phyloP scores from a whole-genome alignment of 1,284 basidiomycete genomes.

The Boletus semigastroideus region DNA sequence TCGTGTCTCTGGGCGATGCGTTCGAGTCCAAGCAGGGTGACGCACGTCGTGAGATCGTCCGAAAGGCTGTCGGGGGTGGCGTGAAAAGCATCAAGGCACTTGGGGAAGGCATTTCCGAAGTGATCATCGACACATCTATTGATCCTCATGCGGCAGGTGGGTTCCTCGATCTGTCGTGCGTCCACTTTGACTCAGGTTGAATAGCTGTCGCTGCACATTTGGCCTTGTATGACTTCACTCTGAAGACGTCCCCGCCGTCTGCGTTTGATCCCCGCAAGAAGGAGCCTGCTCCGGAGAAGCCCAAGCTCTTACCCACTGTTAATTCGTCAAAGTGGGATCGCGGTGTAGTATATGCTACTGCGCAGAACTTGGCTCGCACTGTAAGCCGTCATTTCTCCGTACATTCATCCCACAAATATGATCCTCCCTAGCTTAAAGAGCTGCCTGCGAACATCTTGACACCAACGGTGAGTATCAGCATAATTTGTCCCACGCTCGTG shows the following conservation, averaged over 20 bases:
- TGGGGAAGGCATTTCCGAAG: constrained; percentile 55
- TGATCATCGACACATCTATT: constrained; percentile 57
- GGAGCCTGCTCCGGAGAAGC: constrained; percentile 47
- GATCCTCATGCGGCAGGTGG: constrained; percentile 76
- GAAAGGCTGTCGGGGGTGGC: constrained; percentile 65
- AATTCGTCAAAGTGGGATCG: constrained; percentile 64
- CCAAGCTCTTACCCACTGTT: constrained; percentile 46
- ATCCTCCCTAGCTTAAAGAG: constrained; percentile 64
- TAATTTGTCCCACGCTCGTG: not conserved
- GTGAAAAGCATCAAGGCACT: constrained; percentile 63
- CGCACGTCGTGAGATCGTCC: constrained; percentile 59
- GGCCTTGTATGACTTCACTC: constrained; percentile 69
- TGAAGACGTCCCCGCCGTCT: constrained; percentile 70
- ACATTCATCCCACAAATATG: not conserved
- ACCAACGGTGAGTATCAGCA: constrained; percentile 53
- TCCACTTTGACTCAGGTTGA: not conserved
- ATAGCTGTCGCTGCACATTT: constrained; percentile 76
- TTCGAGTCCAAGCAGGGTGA: constrained; percentile 50
- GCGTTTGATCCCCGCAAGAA: constrained; percentile 54
- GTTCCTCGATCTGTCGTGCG: constrained; percentile 3
- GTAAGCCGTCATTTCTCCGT: constrained; percentile 35
- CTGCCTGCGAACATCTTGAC: constrained; percentile 83
- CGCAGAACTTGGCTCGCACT: constrained; percentile 85
- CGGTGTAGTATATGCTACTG: constrained; percentile 70
- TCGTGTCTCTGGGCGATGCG: constrained; percentile 64